Percentiles rank a stretch among this genome's conserved stretches.
These are phyloP conservation scores for Paulownia fortunei DNA, from an alignment of 257 asterid species.

Conservation along the genomic window DNA sequence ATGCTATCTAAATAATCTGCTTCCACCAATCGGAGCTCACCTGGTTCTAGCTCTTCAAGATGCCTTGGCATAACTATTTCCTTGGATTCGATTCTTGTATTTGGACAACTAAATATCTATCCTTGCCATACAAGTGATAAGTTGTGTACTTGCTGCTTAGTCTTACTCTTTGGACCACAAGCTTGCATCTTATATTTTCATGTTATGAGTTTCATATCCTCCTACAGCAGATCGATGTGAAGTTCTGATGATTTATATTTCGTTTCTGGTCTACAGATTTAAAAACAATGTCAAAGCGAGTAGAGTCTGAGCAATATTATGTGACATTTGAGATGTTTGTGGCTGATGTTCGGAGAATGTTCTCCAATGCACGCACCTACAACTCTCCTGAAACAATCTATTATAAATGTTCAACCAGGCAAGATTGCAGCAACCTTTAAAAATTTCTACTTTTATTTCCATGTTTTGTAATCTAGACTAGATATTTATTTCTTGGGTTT, in stretches of 20 bases:
- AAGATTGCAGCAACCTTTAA: slow-evolving; percentile 34
- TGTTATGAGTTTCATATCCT: neutral
- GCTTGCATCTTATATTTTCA: neutral
- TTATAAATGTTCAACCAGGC: slow-evolving; percentile 90
- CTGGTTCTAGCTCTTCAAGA: neutral
- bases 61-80: neutral
- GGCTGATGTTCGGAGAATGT: slow-evolving; percentile 88
- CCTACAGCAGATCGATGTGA: neutral
- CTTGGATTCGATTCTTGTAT: neutral
- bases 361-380: slow-evolving; percentile 90
- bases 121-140: neutral
- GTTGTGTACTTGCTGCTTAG: neutral
- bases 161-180: neutral
- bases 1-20: neutral
- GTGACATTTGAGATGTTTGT: slow-evolving; percentile 93
- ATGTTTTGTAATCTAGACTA: neutral
- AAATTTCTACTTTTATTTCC: neutral
- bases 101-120: neutral
- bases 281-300: slow-evolving; percentile 90
- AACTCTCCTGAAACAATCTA: slow-evolving; percentile 95
- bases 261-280: slow-evolving; percentile 57
- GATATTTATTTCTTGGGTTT: neutral
- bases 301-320: slow-evolving; percentile 88
- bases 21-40: neutral
- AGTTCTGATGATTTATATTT: neutral